phyloP scores from a whole-genome alignment of 2,329 filamentous ascomycete genomes.

The Colletotrichum truncatum region DNA sequence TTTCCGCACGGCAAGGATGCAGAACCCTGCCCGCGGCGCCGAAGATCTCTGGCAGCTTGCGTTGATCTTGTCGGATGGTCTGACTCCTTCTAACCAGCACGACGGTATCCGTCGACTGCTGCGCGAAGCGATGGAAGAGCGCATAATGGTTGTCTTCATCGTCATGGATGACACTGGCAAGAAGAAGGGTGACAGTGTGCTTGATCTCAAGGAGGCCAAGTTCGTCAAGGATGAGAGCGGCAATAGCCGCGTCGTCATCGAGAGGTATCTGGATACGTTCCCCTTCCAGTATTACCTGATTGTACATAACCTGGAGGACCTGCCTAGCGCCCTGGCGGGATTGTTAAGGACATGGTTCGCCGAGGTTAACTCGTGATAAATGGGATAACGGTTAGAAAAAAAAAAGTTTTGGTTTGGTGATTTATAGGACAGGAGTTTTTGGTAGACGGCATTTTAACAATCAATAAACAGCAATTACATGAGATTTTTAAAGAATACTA shows the following conservation, averaged over 20 bases:
- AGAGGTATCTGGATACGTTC: slow-evolving; percentile 93
- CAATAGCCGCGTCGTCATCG: slow-evolving; percentile 78
- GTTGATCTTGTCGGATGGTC: slow-evolving; percentile 91
- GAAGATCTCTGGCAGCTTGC: slow-evolving; percentile 94
- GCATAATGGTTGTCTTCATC: slow-evolving; percentile 98
- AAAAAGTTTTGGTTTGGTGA: background rate
- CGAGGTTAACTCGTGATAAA: slow-evolving; percentile 61
- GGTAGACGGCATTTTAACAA: background rate
- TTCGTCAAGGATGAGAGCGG: slow-evolving; percentile 74
- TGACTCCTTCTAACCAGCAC: slow-evolving; percentile 85
- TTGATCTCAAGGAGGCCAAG: slow-evolving; percentile 88
- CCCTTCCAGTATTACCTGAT: slow-evolving; percentile 98
- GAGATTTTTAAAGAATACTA: background rate
- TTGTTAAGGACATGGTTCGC: slow-evolving; percentile 97
- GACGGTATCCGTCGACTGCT: slow-evolving; percentile 84
- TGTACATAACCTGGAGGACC: slow-evolving; percentile 88
- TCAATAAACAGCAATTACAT: background rate
- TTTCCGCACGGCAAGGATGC: slow-evolving; percentile 80
- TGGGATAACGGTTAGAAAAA: background rate
- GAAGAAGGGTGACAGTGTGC: slow-evolving; percentile 71
- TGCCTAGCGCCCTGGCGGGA: slow-evolving; percentile 87
- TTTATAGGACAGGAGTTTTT: background rate
- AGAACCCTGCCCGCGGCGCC: slow-evolving; percentile 58
- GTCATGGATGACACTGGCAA: slow-evolving; percentile 78
- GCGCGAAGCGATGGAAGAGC: slow-evolving; percentile 87